Evolutionary conservation across 306 rosid genomes (phyloP).

Genomic region (Senna tora): DNA sequence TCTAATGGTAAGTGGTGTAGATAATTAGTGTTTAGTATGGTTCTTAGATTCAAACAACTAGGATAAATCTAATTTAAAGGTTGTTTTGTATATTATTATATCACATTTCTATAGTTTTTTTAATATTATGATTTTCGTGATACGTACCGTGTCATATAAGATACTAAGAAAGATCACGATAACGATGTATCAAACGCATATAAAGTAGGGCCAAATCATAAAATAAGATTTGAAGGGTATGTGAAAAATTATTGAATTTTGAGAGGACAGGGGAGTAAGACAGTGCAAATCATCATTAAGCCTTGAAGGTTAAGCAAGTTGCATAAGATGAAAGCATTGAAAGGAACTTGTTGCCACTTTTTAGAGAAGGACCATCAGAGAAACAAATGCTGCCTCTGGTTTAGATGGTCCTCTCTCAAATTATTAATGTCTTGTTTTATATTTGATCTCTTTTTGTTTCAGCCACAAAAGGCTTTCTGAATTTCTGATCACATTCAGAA

Average conservation of each 20-base stretch:
- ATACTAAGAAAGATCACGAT: too few relatives aligned
- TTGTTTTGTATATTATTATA: too few relatives aligned
- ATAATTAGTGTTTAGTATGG: too few relatives aligned
- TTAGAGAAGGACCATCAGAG: not conserved
- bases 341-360: slow-evolving; percentile 8
- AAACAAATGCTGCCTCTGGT: slow-evolving; percentile 34
- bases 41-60: too few relatives aligned
- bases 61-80: too few relatives aligned
- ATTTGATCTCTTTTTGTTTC: slow-evolving; percentile 32
- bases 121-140: too few relatives aligned
- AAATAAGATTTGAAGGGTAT: too few relatives aligned
- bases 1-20: too few relatives aligned
- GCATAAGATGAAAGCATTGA: slow-evolving; percentile 29
- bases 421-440: slow-evolving; percentile 36
- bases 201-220: too few relatives aligned
- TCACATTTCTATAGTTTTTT: too few relatives aligned
- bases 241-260: not conserved
- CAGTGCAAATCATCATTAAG: slow-evolving; percentile 8
- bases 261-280: not conserved
- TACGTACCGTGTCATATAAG: too few relatives aligned
- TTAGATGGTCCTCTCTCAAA: slow-evolving; percentile 44
- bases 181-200: too few relatives aligned
- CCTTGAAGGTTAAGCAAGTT: slow-evolving; percentile 32
- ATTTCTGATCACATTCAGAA: slow-evolving; percentile 33
- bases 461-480: slow-evolving; percentile 47